These are phyloP conservation scores for Quercus lobata DNA, from an alignment of 331 rosid species.

Conservation along the genomic window DNA sequence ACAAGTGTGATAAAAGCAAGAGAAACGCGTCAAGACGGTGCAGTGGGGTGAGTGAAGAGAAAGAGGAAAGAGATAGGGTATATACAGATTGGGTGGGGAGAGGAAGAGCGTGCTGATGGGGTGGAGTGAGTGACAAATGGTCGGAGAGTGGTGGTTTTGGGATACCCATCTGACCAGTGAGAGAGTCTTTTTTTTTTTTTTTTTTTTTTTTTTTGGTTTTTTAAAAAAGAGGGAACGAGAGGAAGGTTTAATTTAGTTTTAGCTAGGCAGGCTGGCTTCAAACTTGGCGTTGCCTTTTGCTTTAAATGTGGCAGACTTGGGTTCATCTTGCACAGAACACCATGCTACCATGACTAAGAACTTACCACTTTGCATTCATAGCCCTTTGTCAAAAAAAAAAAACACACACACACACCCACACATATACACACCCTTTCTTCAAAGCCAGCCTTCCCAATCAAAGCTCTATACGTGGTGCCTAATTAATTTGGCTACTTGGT, in stretches of 20 bases:
- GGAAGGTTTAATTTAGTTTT: neutral
- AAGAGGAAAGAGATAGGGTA: neutral
- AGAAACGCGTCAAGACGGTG: slow-evolving; percentile 15
- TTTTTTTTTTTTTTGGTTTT: too few species aligned
- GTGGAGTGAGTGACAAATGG: slow-evolving; percentile 37
- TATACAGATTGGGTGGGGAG: neutral
- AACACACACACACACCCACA: neutral
- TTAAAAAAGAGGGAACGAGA: neutral
- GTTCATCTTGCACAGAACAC: slow-evolving; percentile 16
- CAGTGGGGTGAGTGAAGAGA: neutral
- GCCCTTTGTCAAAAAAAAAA: neutral
- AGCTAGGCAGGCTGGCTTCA: neutral
- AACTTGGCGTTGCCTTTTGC: neutral
- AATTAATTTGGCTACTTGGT: neutral
- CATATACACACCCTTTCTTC: neutral
- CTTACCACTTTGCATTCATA: neutral
- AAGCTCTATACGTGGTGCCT: neutral
- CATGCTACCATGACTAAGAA: slow-evolving; percentile 1
- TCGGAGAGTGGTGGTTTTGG: slow-evolving; percentile 36
- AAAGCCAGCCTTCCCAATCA: slow-evolving; percentile 6
- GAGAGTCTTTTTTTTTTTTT: neutral
- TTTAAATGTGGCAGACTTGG: slow-evolving; percentile 21
- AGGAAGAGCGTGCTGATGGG: slow-evolving; percentile 23
- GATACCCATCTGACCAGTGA: slow-evolving; percentile 26
- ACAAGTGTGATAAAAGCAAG: slow-evolving; percentile 23